Conservation (phyloP, 129 eudicot genomes). For the Heracleum sosnowskyi region DNA sequence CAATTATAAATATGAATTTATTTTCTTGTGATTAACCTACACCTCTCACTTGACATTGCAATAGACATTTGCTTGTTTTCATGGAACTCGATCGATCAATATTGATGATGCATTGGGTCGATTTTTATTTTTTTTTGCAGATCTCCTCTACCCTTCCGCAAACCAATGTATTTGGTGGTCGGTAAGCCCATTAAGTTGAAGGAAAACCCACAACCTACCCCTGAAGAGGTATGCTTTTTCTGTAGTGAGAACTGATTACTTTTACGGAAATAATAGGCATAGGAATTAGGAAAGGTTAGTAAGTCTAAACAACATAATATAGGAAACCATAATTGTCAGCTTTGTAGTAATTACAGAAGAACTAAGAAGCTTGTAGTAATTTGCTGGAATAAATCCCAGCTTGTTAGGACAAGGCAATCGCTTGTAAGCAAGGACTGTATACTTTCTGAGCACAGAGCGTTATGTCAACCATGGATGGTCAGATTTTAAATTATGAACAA, state of each 20-base stretch:
- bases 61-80: too few relatives aligned
- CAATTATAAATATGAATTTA: neutral
- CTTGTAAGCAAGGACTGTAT: neutral
- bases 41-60: too few relatives aligned
- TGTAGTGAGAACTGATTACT: neutral
- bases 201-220: conserved; percentile 57
- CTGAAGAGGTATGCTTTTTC: conserved; percentile 60
- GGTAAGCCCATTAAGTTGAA: conserved; percentile 69
- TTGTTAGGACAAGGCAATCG: neutral
- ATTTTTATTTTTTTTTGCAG: conserved; percentile 49
- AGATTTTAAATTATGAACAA: neutral
- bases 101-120: too few relatives aligned
- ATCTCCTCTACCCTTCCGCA: conserved; percentile 66
- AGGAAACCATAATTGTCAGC: neutral
- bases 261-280: neutral
- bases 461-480: neutral
- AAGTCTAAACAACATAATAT: neutral
- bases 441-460: neutral
- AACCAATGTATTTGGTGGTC: conserved; percentile 78
- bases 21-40: too few relatives aligned
- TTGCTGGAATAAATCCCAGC: neutral
- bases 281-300: neutral
- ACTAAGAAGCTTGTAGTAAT: neutral
- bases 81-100: too few relatives aligned
- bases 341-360: neutral